A percentile compares a stretch with the other conserved stretches of the same genome.
Conservation (phyloP, 2,329 filamentous ascomycete genomes). For the Fusarium aywerte region DNA sequence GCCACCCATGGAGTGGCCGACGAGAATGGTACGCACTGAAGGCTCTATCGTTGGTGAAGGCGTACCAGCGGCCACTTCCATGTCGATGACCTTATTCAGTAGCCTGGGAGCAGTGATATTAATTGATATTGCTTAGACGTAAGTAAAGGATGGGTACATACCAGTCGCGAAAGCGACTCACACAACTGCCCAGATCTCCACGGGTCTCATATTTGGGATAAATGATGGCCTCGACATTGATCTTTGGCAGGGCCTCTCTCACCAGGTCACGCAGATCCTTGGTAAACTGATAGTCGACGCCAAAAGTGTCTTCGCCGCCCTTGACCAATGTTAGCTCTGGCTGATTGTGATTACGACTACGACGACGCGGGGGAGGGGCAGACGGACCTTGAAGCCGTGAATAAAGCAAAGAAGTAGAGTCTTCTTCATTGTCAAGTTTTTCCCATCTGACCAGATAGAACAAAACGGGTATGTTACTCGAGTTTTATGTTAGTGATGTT, state of each 20-base stretch:
- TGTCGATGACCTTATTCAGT: conserved; percentile 90
- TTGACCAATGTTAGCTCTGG: conserved; percentile 48
- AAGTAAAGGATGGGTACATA: conserved; percentile 49
- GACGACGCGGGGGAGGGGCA: conserved; percentile 18
- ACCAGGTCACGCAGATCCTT: conserved; percentile 74
- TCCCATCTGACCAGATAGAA: conserved; percentile 13
- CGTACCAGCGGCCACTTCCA: conserved; percentile 85
- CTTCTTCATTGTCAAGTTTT: conserved; percentile 65
- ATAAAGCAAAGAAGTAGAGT: conserved; percentile 85
- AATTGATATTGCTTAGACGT: not conserved
- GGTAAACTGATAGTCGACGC: conserved; percentile 72
- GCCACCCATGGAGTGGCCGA: conserved; percentile 92
- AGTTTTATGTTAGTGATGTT: conserved; percentile 3
- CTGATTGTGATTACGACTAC: not conserved
- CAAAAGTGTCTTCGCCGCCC: conserved; percentile 84
- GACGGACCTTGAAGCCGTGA: conserved; percentile 81
- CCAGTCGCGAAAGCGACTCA: conserved; percentile 81
- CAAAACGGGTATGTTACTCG: not conserved
- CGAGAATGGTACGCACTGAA: conserved; percentile 81
- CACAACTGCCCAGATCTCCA: conserved; percentile 77
- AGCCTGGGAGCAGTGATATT: conserved; percentile 65
- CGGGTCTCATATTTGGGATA: conserved; percentile 87
- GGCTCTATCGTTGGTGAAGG: conserved; percentile 87
- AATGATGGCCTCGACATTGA: conserved; percentile 74
- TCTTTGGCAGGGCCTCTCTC: conserved; percentile 72